Evolutionary conservation across 345 rosid species (phyloP).

Genomic region (Isatis tinctoria): DNA sequence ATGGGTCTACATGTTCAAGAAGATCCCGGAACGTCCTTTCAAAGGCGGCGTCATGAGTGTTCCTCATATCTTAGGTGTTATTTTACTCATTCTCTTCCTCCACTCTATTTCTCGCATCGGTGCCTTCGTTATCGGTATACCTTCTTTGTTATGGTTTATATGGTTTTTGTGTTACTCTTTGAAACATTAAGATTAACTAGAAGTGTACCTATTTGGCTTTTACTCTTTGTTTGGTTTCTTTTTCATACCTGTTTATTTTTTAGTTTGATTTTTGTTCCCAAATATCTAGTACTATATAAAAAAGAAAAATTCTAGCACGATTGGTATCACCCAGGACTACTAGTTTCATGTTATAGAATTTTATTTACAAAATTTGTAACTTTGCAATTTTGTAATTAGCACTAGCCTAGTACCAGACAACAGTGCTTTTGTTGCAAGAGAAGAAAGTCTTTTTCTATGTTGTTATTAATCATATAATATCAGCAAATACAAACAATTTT

Average conservation of each 20-base stretch:
- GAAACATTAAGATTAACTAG: too few relatives aligned
- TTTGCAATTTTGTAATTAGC: too few relatives aligned
- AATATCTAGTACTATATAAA: too few relatives aligned
- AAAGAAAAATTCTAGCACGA: too few relatives aligned
- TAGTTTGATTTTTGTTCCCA: too few relatives aligned
- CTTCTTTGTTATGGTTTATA: background rate
- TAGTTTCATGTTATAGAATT: too few relatives aligned
- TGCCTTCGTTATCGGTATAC: background rate
- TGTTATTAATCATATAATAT: background rate
- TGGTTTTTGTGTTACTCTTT: background rate
- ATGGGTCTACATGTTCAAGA: background rate
- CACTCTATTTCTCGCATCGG: background rate
- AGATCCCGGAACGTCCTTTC: background rate
- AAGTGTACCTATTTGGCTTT: too few relatives aligned
- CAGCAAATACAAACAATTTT: background rate
- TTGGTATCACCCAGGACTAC: too few relatives aligned
- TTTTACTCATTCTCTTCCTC: background rate
- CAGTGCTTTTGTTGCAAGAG: background rate
- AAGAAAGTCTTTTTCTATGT: background rate
- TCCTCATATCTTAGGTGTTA: background rate
- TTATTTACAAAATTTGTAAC: too few relatives aligned
- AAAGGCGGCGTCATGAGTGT: background rate
- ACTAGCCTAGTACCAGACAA: too few relatives aligned
- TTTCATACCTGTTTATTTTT: too few relatives aligned
- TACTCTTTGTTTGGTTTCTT: too few relatives aligned